Conservation (phyloP, 2,329 filamentous ascomycete genomes). For the Colletotrichum chlorophyti region DNA sequence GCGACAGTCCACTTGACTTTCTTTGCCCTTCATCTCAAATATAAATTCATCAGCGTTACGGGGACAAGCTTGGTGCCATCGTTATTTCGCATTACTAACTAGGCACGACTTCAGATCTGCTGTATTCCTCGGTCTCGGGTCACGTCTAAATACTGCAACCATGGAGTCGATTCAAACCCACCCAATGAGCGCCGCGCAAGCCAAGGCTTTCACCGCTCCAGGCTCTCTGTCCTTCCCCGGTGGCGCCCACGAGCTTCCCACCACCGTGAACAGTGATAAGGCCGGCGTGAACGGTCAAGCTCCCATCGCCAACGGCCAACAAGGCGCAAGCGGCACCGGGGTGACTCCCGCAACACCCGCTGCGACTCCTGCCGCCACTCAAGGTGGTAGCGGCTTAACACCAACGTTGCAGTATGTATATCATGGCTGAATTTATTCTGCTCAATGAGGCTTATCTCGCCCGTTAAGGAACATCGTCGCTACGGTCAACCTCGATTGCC, state of each 20-base stretch:
- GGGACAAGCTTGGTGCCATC: slow-evolving; percentile 35
- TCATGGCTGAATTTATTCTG: slow-evolving; percentile 40
- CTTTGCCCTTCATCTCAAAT: not conserved
- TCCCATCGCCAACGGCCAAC: slow-evolving; percentile 55
- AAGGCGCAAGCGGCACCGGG: slow-evolving; percentile 73
- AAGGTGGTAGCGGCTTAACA: slow-evolving; percentile 87
- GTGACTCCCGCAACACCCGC: slow-evolving; percentile 90
- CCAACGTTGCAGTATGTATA: slow-evolving; percentile 96
- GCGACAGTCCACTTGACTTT: no score
- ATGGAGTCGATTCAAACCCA: slow-evolving; percentile 95
- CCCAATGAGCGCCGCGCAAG: slow-evolving; percentile 88
- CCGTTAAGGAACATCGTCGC: slow-evolving; percentile 93
- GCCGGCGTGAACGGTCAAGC: slow-evolving; percentile 47
- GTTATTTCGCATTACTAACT: not conserved
- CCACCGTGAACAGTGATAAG: slow-evolving; percentile 74
- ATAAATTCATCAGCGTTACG: not conserved
- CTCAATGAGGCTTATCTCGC: slow-evolving; percentile 60
- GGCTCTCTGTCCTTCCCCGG: slow-evolving; percentile 92
- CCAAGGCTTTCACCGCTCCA: slow-evolving; percentile 92
- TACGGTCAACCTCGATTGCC: slow-evolving; percentile 97
- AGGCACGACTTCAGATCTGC: slow-evolving; percentile 34
- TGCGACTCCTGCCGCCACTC: slow-evolving; percentile 84
- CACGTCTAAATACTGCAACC: slow-evolving; percentile 42
- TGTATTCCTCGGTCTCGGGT: slow-evolving; percentile 8
- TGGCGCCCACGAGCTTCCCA: slow-evolving; percentile 82